Evolutionary conservation across 176 grass and related monocot species (phyloP).

Genomic region (Oryza glumipatula): DNA sequence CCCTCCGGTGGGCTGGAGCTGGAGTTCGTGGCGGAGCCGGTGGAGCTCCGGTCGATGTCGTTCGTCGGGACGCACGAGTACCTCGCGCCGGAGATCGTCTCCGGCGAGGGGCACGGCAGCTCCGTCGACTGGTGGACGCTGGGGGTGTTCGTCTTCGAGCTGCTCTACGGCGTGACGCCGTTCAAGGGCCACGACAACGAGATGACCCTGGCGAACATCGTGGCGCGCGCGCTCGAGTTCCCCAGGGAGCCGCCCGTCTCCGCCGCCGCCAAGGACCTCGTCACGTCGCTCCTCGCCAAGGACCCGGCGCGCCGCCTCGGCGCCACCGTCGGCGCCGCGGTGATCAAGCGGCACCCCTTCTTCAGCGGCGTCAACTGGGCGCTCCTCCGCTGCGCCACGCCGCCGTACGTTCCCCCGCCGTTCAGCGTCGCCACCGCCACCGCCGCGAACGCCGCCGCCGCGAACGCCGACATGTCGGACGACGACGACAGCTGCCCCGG

Average conservation of each 20-base stretch:
- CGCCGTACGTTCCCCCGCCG: constrained; percentile 64
- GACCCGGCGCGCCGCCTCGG: constrained; percentile 74
- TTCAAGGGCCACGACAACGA: constrained; percentile 94
- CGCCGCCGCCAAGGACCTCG: constrained; percentile 55
- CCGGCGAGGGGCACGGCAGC: constrained; percentile 92
- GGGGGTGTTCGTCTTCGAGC: constrained; percentile 85
- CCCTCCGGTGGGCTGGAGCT: constrained; percentile 41
- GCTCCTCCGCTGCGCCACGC: constrained; percentile 67
- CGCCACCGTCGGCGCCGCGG: constrained; percentile 68
- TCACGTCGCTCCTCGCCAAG: constrained; percentile 70
- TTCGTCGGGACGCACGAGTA: constrained; percentile 99
- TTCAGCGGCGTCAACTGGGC: constrained; percentile 92
- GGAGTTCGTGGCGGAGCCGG: constrained; percentile 88
- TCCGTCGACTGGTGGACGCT: constrained; percentile 98
- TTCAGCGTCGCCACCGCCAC: constrained; percentile 1
- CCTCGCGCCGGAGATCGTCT: constrained; percentile 92
- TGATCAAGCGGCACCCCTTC: constrained; percentile 81
- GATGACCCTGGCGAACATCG: constrained; percentile 87
- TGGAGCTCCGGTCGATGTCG: constrained; percentile 86
- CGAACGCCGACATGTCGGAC: constrained; percentile 42
- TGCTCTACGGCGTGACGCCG: constrained; percentile 83
- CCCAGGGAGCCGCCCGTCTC: constrained; percentile 76
- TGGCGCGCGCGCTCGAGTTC: constrained; percentile 94
- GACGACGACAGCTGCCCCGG: constrained; percentile 57
- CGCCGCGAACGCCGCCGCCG: neutral